Evolutionary conservation across 163 green algal genomes (phyloP), one percentile per base, ranked within the genome.

Genomic region (Chloroidium sp.): DNA sequence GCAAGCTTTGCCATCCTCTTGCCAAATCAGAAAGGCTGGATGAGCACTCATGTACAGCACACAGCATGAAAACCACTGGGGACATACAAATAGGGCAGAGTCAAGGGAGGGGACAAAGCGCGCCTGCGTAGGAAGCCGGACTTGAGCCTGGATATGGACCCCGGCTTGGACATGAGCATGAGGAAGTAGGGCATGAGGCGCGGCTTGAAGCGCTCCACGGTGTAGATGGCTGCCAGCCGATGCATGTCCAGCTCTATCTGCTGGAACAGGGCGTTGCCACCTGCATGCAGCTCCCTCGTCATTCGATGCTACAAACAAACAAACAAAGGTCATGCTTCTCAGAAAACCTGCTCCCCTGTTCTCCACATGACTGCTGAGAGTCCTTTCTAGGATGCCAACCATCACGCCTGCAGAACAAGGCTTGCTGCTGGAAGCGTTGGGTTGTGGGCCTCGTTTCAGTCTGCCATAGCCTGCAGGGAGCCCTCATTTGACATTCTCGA

Each of bases 241-340:
- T 88, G 78, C 80, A 90, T 85, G 69, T 89, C 84, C 77, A 87
- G 60, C 80, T 87, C 83, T 62, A 87, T 4, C 75, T 87, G 83
- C 69, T 82, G 75, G 75, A 79, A 86, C 12, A 67, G 69, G 60
- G 78, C 60, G 2, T 74, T 12, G 59, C 83, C 69, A n/a, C 36
- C n/a, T 84, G 81, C 57, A 83, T 13, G 36, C 36, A 36, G 36
- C 36, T 36, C 36, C 36, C 36, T 36, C 36, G 36, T 36, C 36
- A 36, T 36, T 36, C 36, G 36, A 36, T 36, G 36, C 36, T 36
- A 36, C 36, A 36, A 36, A 36, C 36, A 36, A 36, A 36, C 36
- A 36, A 36, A 36, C 36, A 36, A 36, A 36, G 36, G 36, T 36
- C 36, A 36, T 36, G 36, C 36, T 36, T 36, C 36, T 36, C 36